phyloP scores from a whole-genome alignment of 345 rosid genomes.

The Sisymbrium altissimum region DNA sequence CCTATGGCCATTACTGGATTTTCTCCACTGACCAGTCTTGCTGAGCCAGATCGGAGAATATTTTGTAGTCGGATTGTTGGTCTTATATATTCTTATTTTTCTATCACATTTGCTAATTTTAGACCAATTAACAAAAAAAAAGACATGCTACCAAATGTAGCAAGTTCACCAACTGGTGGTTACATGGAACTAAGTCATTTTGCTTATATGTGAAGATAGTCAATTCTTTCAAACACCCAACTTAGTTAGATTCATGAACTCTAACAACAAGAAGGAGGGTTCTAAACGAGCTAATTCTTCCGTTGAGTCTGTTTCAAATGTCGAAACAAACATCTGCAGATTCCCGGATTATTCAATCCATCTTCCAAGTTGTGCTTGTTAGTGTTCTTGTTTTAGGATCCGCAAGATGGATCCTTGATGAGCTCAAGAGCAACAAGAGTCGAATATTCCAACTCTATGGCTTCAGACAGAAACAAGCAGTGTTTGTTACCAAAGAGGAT shows the following conservation, averaged over 20 bases:
- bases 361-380: slow-evolving; percentile 51
- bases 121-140: background rate
- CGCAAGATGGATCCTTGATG: slow-evolving; percentile 48
- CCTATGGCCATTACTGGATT: background rate
- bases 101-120: background rate
- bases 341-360: slow-evolving; percentile 48
- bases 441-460: slow-evolving; percentile 28
- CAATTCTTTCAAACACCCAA: background rate
- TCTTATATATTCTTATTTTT: background rate
- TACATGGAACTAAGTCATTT: slow-evolving; percentile 21
- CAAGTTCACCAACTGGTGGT: slow-evolving; percentile 45
- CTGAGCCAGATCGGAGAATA: background rate
- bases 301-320: slow-evolving; percentile 21
- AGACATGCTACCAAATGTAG: slow-evolving; percentile 24
- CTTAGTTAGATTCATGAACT: background rate
- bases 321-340: slow-evolving; percentile 39
- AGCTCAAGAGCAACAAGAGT: slow-evolving; percentile 50
- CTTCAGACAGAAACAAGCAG: slow-evolving; percentile 32
- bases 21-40: background rate
- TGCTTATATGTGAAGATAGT: slow-evolving; percentile 45
- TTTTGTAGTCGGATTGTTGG: no score
- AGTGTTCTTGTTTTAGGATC: slow-evolving; percentile 57
- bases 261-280: slow-evolving; percentile 1
- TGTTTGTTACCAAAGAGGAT: slow-evolving; percentile 53
- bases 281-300: background rate